Evolutionary conservation across 345 rosid species (phyloP).

Genomic region (Eucalyptus microcorys): DNA sequence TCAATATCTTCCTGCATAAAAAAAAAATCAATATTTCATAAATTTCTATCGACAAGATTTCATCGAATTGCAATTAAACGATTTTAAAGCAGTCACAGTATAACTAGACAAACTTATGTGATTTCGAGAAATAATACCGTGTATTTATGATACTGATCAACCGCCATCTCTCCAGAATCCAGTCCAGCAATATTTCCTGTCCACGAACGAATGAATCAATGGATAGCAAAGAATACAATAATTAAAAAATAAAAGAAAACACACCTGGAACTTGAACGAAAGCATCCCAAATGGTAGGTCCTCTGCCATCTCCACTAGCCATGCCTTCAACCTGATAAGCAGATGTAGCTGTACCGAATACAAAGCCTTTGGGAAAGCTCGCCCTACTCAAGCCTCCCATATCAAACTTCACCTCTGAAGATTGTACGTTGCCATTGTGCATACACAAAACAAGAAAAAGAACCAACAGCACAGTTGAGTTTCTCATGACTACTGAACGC

Average conservation of each 20-base stretch:
- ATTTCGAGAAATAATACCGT: not conserved
- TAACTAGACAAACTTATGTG: not conserved
- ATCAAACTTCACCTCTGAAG: not conserved
- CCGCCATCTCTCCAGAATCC: slow-evolving; percentile 35
- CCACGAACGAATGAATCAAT: not conserved
- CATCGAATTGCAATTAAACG: not conserved
- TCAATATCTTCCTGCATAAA: slow-evolving; percentile 27
- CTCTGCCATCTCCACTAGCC: slow-evolving; percentile 47
- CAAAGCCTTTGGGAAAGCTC: slow-evolving; percentile 35
- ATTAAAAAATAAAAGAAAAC: not conserved
- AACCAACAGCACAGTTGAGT: not conserved
- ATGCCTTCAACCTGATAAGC: slow-evolving; percentile 59
- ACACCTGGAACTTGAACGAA: slow-evolving; percentile 35
- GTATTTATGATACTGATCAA: slow-evolving; percentile 50
- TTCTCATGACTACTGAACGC: not conserved
- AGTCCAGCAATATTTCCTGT: slow-evolving; percentile 28
- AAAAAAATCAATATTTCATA: not conserved
- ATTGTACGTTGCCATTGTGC: not conserved
- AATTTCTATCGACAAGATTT: not conserved
- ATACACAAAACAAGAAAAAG: not conserved
- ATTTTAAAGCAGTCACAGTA: not conserved
- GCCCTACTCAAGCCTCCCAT: slow-evolving; percentile 26
- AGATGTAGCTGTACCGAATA: slow-evolving; percentile 40
- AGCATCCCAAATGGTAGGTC: slow-evolving; percentile 60
- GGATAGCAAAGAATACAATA: not conserved